Percentiles rank a stretch among this genome's conserved stretches.
Conservation (phyloP, 352 stramenopile species). For the Globisporangium echinulatum region DNA sequence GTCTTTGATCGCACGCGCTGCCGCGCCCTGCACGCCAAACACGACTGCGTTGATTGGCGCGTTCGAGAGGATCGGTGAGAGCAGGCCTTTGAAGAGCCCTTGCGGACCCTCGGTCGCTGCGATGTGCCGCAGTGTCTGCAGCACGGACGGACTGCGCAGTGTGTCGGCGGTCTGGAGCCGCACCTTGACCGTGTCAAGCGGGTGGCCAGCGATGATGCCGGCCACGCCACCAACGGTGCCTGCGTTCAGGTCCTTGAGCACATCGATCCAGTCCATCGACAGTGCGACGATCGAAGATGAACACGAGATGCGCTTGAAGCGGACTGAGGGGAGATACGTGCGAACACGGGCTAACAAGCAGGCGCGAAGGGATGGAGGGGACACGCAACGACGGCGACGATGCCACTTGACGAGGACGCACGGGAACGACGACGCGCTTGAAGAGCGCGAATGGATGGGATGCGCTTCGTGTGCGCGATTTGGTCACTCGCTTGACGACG, state of each 20-base stretch:
- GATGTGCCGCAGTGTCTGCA: slow-evolving; percentile 48
- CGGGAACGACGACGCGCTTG: not conserved
- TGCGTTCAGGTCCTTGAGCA: slow-evolving; percentile 78
- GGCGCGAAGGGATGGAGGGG: not conserved
- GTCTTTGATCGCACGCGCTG: slow-evolving; percentile 38
- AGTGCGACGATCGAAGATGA: not conserved
- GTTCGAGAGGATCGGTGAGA: slow-evolving; percentile 78
- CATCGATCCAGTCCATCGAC: slow-evolving; percentile 57
- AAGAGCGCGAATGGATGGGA: not conserved
- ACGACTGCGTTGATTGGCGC: slow-evolving; percentile 82
- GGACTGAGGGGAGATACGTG: not conserved
- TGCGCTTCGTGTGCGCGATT: not conserved
- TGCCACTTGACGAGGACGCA: not conserved
- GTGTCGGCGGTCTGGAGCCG: slow-evolving; percentile 61
- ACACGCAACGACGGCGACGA: not conserved
- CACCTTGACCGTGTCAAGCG: slow-evolving; percentile 85
- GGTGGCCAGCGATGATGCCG: slow-evolving; percentile 72
- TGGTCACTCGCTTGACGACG: not conserved
- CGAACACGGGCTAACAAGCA: not conserved
- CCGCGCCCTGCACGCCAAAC: slow-evolving; percentile 69
- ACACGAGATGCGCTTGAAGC: too few relatives aligned
- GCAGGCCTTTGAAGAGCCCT: slow-evolving; percentile 67
- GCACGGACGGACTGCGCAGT: slow-evolving; percentile 22
- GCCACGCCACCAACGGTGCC: slow-evolving; percentile 76
- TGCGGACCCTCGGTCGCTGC: slow-evolving; percentile 44